Conservation (phyloP, 2,329 filamentous ascomycete species). For the Fusarium algeriense region DNA sequence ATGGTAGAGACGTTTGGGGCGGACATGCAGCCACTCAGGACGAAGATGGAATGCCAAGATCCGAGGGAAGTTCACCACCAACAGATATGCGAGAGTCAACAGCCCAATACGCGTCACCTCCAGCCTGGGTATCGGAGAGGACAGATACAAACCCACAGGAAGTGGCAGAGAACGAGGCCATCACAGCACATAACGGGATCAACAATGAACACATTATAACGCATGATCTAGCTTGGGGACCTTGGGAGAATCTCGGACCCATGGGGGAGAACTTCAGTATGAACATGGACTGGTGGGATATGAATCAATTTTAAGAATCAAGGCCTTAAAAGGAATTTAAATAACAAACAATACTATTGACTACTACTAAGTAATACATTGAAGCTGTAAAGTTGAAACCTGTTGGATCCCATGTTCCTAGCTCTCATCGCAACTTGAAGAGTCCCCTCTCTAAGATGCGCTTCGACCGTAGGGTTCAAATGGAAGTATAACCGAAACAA, state of each 20-base stretch:
- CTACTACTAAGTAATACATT: no score
- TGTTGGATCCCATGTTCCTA: fast-evolving
- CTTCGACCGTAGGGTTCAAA: conserved; percentile 70
- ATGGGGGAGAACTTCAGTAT: conserved; percentile 4
- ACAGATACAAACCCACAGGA: not conserved
- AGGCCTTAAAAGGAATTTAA: fast-evolving
- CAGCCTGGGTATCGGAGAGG: conserved; percentile 13
- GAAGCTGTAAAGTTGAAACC: no score
- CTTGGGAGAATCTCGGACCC: conserved; percentile 30
- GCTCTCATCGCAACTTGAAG: fast-evolving
- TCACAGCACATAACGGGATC: not conserved
- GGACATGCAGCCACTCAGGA: not conserved
- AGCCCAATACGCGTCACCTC: conserved; percentile 34
- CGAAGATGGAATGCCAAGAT: not conserved
- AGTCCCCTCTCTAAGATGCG: not conserved
- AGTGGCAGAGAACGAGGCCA: not conserved
- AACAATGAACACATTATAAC: not conserved
- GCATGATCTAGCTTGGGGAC: conserved; percentile 28
- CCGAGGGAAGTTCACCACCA: not conserved
- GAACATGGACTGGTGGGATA: conserved; percentile 32
- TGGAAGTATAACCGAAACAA: conserved; percentile 68
- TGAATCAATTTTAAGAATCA: conserved; percentile 15
- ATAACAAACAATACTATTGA: no score
- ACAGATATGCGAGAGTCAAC: conserved; percentile 36
- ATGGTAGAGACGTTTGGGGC: not conserved